These are phyloP conservation scores for Penicillium dipodomyicola DNA, from an alignment of 495 filamentous ascomycete genomes.

Conservation along the genomic window DNA sequence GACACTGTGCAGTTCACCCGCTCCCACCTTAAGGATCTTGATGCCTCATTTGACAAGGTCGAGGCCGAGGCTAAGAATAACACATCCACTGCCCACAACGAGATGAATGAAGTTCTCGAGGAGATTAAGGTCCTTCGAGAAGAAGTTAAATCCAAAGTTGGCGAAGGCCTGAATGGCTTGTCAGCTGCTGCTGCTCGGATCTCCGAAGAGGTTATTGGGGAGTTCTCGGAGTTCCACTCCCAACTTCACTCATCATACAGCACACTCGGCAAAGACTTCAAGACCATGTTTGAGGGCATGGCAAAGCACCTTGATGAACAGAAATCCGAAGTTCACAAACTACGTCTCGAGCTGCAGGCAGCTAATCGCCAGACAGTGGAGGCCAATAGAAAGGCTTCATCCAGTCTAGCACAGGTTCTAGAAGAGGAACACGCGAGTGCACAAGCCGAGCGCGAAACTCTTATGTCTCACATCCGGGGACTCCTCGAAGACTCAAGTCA, in stretches of 20 bases:
- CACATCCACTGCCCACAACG: constrained; percentile 68
- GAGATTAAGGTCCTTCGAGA: constrained; percentile 87
- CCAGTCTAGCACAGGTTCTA: constrained; percentile 66
- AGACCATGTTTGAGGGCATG: constrained; percentile 76
- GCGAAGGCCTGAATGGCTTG: constrained; percentile 79
- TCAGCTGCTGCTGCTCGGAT: constrained; percentile 84
- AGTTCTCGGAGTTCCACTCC: constrained; percentile 76
- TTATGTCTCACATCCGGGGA: constrained; percentile 72
- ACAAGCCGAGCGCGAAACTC: constrained; percentile 65
- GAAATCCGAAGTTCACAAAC: constrained; percentile 67
- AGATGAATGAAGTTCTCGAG: constrained; percentile 87
- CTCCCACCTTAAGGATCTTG: constrained; percentile 64
- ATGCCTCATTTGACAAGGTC: constrained; percentile 60
- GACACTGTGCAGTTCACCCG: constrained; percentile 63
- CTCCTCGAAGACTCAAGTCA: constrained; percentile 74
- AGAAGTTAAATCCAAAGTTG: constrained; percentile 80
- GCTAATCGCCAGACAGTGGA: constrained; percentile 65
- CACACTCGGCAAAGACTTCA: constrained; percentile 85
- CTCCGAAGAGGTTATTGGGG: constrained; percentile 83
- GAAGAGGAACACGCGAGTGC: constrained; percentile 73
- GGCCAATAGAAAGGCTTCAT: constrained; percentile 62
- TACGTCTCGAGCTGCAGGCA: constrained; percentile 65
- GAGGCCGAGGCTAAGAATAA: constrained; percentile 66
- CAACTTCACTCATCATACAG: constrained; percentile 85
- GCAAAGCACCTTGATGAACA: constrained; percentile 71